Conservation (phyloP, 176 grass and related monocot species). For the Bonia amplexicaulis region DNA sequence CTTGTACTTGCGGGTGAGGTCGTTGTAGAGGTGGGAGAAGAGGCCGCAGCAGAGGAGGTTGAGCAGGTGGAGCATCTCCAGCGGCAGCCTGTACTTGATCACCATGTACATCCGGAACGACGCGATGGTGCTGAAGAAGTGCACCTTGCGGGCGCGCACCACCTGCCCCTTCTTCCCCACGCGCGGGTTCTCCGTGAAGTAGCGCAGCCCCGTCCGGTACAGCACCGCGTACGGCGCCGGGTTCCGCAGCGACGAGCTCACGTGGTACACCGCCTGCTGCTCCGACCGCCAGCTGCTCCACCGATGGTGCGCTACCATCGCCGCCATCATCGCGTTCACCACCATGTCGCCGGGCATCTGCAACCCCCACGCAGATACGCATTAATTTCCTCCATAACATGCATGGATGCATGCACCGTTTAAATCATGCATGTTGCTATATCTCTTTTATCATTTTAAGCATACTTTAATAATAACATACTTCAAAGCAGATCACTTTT, state of each 20-base stretch:
- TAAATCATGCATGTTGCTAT: no score
- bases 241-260: constrained; percentile 64
- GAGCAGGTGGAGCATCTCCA: constrained; percentile 46
- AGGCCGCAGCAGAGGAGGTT: constrained; percentile 28
- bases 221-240: constrained; percentile 51
- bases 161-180: constrained; percentile 32
- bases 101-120: constrained; percentile 58
- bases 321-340: constrained; percentile 80
- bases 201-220: constrained; percentile 29
- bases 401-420: no score
- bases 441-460: no score
- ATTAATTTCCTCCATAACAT: no score
- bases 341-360: constrained; percentile 95
- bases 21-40: constrained; percentile 10
- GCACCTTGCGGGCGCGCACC: constrained; percentile 28
- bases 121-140: constrained; percentile 45
- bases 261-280: constrained; percentile 43
- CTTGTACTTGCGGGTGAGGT: constrained; percentile 42
- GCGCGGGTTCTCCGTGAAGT: constrained; percentile 67
- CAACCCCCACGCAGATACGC: no score
- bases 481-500: no score
- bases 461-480: no score
- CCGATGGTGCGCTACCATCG: constrained; percentile 24
- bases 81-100: constrained; percentile 50
- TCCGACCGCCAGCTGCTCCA: not conserved